Base-by-base conservation (phyloP, 768 basidiomycete genomes). In the Pisolithus sp. region DNA sequence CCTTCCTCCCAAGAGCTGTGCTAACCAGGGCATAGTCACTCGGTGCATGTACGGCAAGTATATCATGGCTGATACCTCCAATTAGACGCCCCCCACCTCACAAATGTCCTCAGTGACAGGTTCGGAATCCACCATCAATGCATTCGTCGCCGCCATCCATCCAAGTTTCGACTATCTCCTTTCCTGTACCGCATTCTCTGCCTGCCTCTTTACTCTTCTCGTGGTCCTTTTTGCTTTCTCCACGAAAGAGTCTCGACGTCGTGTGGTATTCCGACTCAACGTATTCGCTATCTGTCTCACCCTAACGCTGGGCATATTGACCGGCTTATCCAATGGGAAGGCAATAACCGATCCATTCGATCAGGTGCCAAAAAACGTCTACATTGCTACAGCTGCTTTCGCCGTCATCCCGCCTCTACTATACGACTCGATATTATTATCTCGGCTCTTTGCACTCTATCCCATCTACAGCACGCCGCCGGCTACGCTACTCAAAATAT, bases 371-470 rank as follows among this genome's bases (percentile, higher is more conserved):
- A 54, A 56, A 23, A 46, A 48, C 7, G 42, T 63, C 17, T 57
- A 59, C 24, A 59, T 62, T 4, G 58, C 59, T 1, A 59, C 58
- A 44, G 58, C 61, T 9, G 43, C 52, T 0, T 47, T 74, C 37
- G 51, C 59, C 10, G 52, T 65, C 7, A 53, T 66, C 42, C 62
- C 68, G 1, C 71, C 72, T 7, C 45, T 71, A 2, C 57, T 73
- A 37, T 62, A 72, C 20, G 72, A 74, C 52, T 66, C 62, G 12
- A 67, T 74, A 40, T 64, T 74, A 7, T 38, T 71, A 28, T 59
- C 71, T 50, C 64, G 73, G 0, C 63, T 74, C 5, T 53, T 66
- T 24, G 68, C 69, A 2, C 65, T 74, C 7, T 73, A 66, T 46
- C 71, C 72, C 2, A 56, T 57, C 0, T 49, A 46, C 5, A 37